Evolutionary conservation across 2,329 filamentous ascomycete species (phyloP).

Genomic region (Neopestalotiopsis sp.): DNA sequence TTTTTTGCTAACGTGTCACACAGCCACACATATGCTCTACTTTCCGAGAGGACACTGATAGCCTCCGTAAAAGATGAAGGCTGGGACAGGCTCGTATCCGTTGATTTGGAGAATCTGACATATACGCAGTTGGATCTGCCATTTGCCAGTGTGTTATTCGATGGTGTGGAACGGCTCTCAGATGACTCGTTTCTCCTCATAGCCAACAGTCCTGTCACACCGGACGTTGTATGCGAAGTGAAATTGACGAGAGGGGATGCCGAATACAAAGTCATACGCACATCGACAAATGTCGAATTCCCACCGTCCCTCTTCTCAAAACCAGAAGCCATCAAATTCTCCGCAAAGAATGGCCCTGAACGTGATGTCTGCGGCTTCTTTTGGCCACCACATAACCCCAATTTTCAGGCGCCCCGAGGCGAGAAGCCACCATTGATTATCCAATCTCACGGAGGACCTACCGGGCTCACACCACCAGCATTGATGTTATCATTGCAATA

Average conservation of each 20-base stretch:
- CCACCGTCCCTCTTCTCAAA: constrained; percentile 38
- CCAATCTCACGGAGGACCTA: constrained; percentile 58
- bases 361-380: constrained; percentile 50
- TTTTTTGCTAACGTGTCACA: neutral
- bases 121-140: constrained; percentile 35
- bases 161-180: constrained; percentile 40
- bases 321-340: constrained; percentile 40
- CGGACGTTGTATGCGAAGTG: constrained; percentile 41
- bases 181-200: constrained; percentile 43
- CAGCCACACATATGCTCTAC: constrained; percentile 45
- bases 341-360: constrained; percentile 27
- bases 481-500: constrained; percentile 53
- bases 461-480: constrained; percentile 45
- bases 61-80: constrained; percentile 40
- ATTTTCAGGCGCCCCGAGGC: constrained; percentile 41
- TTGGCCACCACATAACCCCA: constrained; percentile 53
- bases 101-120: constrained; percentile 39
- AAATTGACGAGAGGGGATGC: constrained; percentile 30
- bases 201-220: constrained; percentile 37
- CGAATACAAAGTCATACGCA: constrained; percentile 35
- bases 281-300: constrained; percentile 39
- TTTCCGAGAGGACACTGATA: constrained; percentile 41
- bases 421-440: constrained; percentile 55
- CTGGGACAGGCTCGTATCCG: constrained; percentile 39
- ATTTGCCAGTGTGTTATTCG: constrained; percentile 39